phyloP scores from a whole-genome alignment of 495 filamentous ascomycete species.

The Aspergillus homomorphus region DNA sequence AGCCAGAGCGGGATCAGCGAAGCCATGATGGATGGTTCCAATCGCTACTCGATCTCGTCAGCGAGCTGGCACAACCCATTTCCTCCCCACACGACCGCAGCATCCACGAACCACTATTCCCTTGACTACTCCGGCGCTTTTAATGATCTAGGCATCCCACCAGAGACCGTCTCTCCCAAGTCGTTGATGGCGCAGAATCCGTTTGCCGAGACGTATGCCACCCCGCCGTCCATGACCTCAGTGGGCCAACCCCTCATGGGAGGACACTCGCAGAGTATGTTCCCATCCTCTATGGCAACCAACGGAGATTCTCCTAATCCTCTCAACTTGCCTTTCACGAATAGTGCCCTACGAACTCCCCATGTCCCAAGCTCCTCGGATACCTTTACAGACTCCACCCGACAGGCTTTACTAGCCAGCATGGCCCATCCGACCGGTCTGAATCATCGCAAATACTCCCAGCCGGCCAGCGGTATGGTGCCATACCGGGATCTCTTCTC shows the following conservation, averaged over 20 bases:
- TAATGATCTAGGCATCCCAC: constrained; percentile 41
- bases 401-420: constrained; percentile 78
- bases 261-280: constrained; percentile 54
- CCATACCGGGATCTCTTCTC: constrained; percentile 43
- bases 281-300: constrained; percentile 55
- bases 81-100: constrained; percentile 53
- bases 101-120: constrained; percentile 58
- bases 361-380: constrained; percentile 63
- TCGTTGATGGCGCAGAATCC: constrained; percentile 47
- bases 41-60: constrained; percentile 54
- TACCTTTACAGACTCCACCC: constrained; percentile 91
- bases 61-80: constrained; percentile 64
- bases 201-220: constrained; percentile 45
- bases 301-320: constrained; percentile 55
- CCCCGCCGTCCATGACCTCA: constrained; percentile 66
- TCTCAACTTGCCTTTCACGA: constrained; percentile 50
- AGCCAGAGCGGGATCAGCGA: constrained; percentile 92
- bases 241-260: constrained; percentile 47
- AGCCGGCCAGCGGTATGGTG: constrained; percentile 55
- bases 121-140: constrained; percentile 52
- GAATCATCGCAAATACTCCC: constrained; percentile 74
- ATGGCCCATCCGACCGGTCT: constrained; percentile 74
- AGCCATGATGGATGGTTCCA: constrained; percentile 82
- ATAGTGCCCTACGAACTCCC: constrained; percentile 59
- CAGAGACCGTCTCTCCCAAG: constrained; percentile 48